Percentiles rank a stretch among this genome's conserved stretches.
Conservation (phyloP, 108 stramenopile species). For the Discostella pseudostelligera region DNA sequence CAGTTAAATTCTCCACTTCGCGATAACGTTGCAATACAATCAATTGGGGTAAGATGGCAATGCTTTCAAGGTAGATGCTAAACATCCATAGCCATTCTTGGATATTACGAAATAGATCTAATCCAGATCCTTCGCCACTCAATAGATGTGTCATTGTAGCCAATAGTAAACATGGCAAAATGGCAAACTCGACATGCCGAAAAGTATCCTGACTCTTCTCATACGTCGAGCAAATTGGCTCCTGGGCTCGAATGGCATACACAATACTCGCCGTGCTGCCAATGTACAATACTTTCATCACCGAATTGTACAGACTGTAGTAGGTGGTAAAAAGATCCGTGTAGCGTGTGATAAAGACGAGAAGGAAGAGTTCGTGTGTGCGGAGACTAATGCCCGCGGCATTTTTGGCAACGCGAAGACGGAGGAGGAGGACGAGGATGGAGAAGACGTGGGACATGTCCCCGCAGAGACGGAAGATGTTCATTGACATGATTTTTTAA, state of each 20-base stretch:
- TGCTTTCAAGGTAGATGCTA: slow-evolving; percentile 92
- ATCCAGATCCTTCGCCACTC: slow-evolving; percentile 49
- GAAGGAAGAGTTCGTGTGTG: slow-evolving; percentile 97
- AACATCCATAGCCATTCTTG: slow-evolving; percentile 94
- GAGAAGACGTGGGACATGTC: slow-evolving; percentile 98
- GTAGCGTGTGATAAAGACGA: slow-evolving; percentile 94
- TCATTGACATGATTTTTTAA: slow-evolving; percentile 61
- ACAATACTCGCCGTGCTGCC: slow-evolving; percentile 89
- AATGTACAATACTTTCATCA: slow-evolving; percentile 97
- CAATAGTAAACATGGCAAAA: slow-evolving; percentile 87
- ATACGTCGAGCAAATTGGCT: slow-evolving; percentile 94
- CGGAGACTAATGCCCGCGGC: slow-evolving; percentile 96
- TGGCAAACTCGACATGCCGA: slow-evolving; percentile 95
- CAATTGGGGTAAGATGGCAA: slow-evolving; percentile 97
- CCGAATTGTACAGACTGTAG: slow-evolving; percentile 94
- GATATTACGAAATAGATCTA: slow-evolving; percentile 35
- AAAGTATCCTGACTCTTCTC: slow-evolving; percentile 97
- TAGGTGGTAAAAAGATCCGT: slow-evolving; percentile 90
- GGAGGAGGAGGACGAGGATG: slow-evolving; percentile 94
- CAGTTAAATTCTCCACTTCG: slow-evolving; percentile 97
- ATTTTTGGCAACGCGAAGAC: slow-evolving; percentile 93
- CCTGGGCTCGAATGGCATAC: slow-evolving; percentile 88
- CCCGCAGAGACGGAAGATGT: slow-evolving; percentile 91
- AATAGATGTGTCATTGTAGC: slow-evolving; percentile 81
- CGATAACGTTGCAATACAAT: slow-evolving; percentile 96